Percentiles rank a stretch among this genome's conserved stretches.
Evolutionary conservation across 768 basidiomycete species (phyloP).

Genomic region (Tricholoma sp.): DNA sequence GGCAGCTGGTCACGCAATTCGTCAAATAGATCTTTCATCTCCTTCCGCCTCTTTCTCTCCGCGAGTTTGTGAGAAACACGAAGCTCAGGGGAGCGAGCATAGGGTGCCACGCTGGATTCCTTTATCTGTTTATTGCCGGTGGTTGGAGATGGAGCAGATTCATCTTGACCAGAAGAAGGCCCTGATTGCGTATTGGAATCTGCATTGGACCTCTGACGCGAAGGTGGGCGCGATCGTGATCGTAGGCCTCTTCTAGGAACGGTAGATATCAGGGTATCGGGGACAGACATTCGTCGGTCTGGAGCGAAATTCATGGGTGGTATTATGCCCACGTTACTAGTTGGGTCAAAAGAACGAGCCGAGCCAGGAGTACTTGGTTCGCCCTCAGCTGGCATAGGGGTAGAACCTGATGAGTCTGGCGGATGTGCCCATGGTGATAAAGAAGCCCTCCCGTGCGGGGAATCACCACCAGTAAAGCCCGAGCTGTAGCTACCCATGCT

Average conservation of each 20-base stretch:
- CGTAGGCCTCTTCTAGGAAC: conserved; percentile 48
- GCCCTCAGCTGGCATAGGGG: conserved; percentile 40
- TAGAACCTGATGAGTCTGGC: conserved; percentile 25
- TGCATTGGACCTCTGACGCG: conserved; percentile 46
- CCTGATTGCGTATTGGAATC: conserved; percentile 37
- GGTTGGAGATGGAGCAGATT: conserved; percentile 32
- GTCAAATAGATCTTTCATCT: conserved; percentile 99
- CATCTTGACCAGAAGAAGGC: conserved; percentile 38
- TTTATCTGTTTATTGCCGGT: conserved; percentile 35
- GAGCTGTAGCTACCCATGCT: conserved; percentile 45
- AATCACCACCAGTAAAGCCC: conserved; percentile 54
- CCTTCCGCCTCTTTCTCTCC: conserved; percentile 93
- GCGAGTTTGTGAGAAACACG: conserved; percentile 96
- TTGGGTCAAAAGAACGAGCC: conserved; percentile 46
- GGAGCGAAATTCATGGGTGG: conserved; percentile 53
- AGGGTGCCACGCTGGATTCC: conserved; percentile 66
- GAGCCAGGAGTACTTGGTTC: conserved; percentile 34
- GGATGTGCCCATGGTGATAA: conserved; percentile 64
- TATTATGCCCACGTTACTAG: conserved; percentile 42
- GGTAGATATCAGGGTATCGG: conserved; percentile 47
- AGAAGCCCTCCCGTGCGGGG: conserved; percentile 59
- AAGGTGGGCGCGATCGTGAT: conserved; percentile 68
- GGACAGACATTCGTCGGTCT: conserved; percentile 77
- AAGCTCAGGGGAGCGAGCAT: conserved; percentile 92
- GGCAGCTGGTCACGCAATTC: conserved; percentile 92